Evolutionary conservation across 2,329 filamentous ascomycete genomes (phyloP).

Genomic region (Lachnellula cervina): DNA sequence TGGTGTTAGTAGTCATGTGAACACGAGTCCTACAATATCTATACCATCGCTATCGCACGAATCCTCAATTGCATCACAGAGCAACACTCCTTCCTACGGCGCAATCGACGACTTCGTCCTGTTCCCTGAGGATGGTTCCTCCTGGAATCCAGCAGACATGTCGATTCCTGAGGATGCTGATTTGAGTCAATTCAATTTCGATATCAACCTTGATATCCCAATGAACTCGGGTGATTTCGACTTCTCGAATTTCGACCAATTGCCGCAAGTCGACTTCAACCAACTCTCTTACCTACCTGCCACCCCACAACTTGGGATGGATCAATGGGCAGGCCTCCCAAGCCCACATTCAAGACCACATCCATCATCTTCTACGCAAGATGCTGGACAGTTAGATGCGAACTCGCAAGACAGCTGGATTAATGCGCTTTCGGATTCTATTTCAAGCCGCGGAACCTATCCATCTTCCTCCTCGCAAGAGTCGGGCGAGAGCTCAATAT

Average conservation of each 20-base stretch:
- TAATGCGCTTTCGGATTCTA: too few relatives aligned
- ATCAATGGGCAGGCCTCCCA: not conserved
- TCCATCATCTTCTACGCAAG: not conserved
- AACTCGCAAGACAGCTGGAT: too few relatives aligned
- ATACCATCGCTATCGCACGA: conserved; percentile 10
- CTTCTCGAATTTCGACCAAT: not conserved
- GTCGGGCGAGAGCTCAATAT: not conserved
- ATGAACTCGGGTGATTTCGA: not conserved
- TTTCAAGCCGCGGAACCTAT: too few relatives aligned
- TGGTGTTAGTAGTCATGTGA: conserved; percentile 5
- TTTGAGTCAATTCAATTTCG: conserved; percentile 24
- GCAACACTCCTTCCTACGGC: conserved; percentile 17
- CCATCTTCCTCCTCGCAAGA: too few relatives aligned
- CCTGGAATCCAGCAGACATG: conserved; percentile 23
- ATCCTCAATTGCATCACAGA: conserved; percentile 14
- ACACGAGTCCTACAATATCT: conserved; percentile 13
- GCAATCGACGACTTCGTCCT: conserved; percentile 29
- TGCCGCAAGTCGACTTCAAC: not conserved
- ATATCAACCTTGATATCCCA: conserved; percentile 14
- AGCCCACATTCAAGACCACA: not conserved
- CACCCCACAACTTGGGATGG: not conserved
- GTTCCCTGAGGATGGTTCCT: conserved; percentile 23
- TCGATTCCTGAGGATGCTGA: conserved; percentile 13
- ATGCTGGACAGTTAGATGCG: not conserved
- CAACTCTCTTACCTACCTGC: not conserved